Evolutionary conservation across 73 alveolate species (phyloP).

Genomic region (Paramecium caudatum): DNA sequence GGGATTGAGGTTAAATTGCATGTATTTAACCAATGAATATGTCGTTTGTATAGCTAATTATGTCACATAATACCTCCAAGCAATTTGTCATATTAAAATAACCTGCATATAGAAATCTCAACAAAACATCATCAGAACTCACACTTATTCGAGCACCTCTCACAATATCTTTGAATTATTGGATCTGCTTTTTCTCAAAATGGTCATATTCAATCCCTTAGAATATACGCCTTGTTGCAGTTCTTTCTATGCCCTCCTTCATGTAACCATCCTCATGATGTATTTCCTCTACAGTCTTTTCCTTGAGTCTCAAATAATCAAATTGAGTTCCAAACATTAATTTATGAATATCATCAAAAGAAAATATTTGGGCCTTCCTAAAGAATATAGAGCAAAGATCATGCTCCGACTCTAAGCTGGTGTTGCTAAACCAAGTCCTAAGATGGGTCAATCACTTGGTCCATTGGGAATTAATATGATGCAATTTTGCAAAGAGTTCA

Average conservation of each 20-base stretch:
- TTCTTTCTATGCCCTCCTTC: slow-evolving; percentile 38
- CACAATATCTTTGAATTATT: slow-evolving; percentile 38
- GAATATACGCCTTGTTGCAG: slow-evolving; percentile 32
- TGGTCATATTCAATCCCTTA: slow-evolving; percentile 49
- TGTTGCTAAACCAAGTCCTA: slow-evolving; percentile 89
- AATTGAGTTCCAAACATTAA: slow-evolving; percentile 50
- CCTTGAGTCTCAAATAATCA: slow-evolving; percentile 34
- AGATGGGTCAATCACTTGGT: slow-evolving; percentile 91
- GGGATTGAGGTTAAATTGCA: not conserved
- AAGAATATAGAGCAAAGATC: slow-evolving; percentile 64
- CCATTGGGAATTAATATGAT: slow-evolving; percentile 91
- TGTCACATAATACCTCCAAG: slow-evolving; percentile 15
- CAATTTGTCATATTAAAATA: slow-evolving; percentile 61
- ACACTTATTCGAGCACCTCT: slow-evolving; percentile 2
- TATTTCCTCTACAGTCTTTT: slow-evolving; percentile 33
- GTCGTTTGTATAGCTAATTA: slow-evolving; percentile 26
- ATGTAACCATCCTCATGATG: slow-evolving; percentile 56
- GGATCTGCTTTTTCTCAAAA: slow-evolving; percentile 44
- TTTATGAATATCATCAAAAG: slow-evolving; percentile 30
- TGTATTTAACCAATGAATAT: slow-evolving; percentile 54
- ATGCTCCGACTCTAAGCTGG: slow-evolving; percentile 86
- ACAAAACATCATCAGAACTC: slow-evolving; percentile 24
- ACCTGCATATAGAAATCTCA: slow-evolving; percentile 63
- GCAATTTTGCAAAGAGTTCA: slow-evolving; percentile 90
- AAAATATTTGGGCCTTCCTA: slow-evolving; percentile 5